phyloP scores from a whole-genome alignment of 768 basidiomycete species.

The Boletus barrowsii region DNA sequence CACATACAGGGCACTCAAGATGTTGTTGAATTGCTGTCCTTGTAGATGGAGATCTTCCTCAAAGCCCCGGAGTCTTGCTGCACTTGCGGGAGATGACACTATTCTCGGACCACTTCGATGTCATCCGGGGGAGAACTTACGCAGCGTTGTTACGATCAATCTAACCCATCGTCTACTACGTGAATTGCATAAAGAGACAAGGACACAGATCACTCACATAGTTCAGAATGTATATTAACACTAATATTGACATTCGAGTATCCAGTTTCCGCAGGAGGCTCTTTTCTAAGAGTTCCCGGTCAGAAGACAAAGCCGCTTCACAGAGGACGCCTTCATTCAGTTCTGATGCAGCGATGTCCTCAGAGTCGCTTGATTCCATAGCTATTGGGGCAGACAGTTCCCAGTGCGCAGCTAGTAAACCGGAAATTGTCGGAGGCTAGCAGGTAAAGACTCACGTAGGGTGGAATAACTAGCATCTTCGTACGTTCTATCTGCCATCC shows the following conservation, averaged over 20 bases:
- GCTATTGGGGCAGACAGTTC: neutral
- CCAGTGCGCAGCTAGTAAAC: too few species aligned
- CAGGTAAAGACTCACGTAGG: slow-evolving; percentile 15
- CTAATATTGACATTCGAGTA: slow-evolving; percentile 33
- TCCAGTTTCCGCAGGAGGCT: slow-evolving; percentile 39
- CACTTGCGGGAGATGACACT: slow-evolving; percentile 37
- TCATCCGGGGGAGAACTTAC: slow-evolving; percentile 35
- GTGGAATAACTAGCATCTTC: too few species aligned
- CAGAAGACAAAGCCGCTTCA: slow-evolving; percentile 2
- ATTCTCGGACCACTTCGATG: neutral
- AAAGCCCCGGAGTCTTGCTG: slow-evolving; percentile 70
- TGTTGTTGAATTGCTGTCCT: slow-evolving; percentile 61
- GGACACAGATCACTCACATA: slow-evolving; percentile 24
- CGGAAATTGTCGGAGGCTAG: neutral
- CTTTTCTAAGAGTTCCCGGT: slow-evolving; percentile 39
- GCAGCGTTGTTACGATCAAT: slow-evolving; percentile 72
- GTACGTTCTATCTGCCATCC: too few species aligned
- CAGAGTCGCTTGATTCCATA: slow-evolving; percentile 5
- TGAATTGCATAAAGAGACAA: neutral
- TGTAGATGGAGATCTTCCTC: slow-evolving; percentile 62
- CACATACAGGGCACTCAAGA: slow-evolving; percentile 65
- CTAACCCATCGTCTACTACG: slow-evolving; percentile 25
- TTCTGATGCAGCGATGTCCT: neutral
- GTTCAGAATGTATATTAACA: slow-evolving; percentile 36
- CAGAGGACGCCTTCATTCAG: neutral